phyloP scores from a whole-genome alignment of 179 eudicot species.

The Beta corolliflora region DNA sequence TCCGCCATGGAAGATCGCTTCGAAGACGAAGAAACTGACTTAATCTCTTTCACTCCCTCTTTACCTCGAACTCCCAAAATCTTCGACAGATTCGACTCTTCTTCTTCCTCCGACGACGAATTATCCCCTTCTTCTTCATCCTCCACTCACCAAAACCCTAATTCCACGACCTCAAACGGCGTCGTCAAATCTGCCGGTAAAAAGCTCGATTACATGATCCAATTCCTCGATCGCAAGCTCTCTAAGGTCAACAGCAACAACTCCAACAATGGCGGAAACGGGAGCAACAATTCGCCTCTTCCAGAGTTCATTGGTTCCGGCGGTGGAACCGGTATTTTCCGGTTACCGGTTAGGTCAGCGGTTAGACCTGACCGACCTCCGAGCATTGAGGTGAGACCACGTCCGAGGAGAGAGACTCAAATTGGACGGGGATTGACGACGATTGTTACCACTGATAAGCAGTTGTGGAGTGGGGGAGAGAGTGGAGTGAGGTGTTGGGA shows the following conservation, averaged over 20 bases:
- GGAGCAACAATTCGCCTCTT: slow-evolving; percentile 10
- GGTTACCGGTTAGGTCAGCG: slow-evolving; percentile 45
- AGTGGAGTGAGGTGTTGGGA: slow-evolving; percentile 69
- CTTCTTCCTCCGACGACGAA: slow-evolving; percentile 47
- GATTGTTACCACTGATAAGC: slow-evolving; percentile 41
- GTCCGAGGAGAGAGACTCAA: slow-evolving; percentile 60
- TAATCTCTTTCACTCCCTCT: slow-evolving; percentile 19
- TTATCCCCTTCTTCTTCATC: slow-evolving; percentile 30
- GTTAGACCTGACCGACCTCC: slow-evolving; percentile 56
- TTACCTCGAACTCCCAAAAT: slow-evolving; percentile 37
- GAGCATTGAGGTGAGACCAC: slow-evolving; percentile 63
- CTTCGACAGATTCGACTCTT: slow-evolving; percentile 61
- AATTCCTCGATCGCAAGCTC: slow-evolving; percentile 70
- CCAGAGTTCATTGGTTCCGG: slow-evolving; percentile 60
- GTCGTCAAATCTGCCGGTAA: slow-evolving; percentile 47
- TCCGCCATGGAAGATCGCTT: slow-evolving; percentile 33
- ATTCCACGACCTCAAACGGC: slow-evolving; percentile 21
- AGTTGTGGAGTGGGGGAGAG: slow-evolving; percentile 86
- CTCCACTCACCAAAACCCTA: slow-evolving; percentile 10
- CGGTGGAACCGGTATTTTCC: slow-evolving; percentile 51
- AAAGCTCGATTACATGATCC: slow-evolving; percentile 82
- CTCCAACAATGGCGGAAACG: neutral
- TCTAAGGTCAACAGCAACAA: slow-evolving; percentile 29
- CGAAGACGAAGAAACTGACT: slow-evolving; percentile 25
- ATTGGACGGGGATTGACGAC: slow-evolving; percentile 49